Conservation (phyloP, 495 filamentous ascomycete genomes). For the Podospora appendiculata region DNA sequence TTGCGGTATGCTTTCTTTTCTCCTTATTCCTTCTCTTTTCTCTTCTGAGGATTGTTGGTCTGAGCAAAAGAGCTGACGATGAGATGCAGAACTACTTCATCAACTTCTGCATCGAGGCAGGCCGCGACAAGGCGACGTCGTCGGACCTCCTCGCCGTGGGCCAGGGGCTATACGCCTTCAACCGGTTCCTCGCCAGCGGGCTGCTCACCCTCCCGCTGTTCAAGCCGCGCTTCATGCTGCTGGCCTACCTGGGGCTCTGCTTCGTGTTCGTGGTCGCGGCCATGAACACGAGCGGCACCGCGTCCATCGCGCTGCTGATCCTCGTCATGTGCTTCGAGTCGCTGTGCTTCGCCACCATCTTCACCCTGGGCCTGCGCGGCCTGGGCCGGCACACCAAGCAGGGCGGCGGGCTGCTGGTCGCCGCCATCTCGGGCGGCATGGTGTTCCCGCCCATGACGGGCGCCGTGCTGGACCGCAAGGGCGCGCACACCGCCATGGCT, state of each 20-base stretch:
- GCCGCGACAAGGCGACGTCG: conserved; percentile 18
- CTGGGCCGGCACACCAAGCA: conserved; percentile 62
- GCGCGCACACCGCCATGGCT: conserved; percentile 32
- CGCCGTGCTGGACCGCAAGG: conserved; percentile 39
- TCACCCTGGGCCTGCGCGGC: conserved; percentile 59
- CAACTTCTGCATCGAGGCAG: conserved; percentile 25
- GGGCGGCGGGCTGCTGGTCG: conserved; percentile 54
- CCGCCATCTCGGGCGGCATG: conserved; percentile 56
- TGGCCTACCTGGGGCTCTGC: conserved; percentile 38
- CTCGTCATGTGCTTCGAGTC: conserved; percentile 63
- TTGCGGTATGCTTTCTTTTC: conserved; percentile 46
- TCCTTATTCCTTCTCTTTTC: conserved; percentile 22
- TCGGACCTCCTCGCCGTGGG: conserved; percentile 53
- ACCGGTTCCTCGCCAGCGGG: conserved; percentile 53
- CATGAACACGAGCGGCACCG: conserved; percentile 44
- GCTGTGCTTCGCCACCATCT: conserved; percentile 62
- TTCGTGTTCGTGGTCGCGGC: conserved; percentile 52
- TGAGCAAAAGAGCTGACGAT: neutral
- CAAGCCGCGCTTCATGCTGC: conserved; percentile 47
- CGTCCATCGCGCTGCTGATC: conserved; percentile 50
- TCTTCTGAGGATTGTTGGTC: neutral
- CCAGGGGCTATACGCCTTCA: conserved; percentile 57
- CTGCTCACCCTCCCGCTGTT: conserved; percentile 36
- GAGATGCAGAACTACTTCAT: conserved; percentile 27
- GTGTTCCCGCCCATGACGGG: conserved; percentile 58